Evolutionary conservation across 2,329 filamentous ascomycete species (phyloP).

Genomic region (Volutella citrinella): DNA sequence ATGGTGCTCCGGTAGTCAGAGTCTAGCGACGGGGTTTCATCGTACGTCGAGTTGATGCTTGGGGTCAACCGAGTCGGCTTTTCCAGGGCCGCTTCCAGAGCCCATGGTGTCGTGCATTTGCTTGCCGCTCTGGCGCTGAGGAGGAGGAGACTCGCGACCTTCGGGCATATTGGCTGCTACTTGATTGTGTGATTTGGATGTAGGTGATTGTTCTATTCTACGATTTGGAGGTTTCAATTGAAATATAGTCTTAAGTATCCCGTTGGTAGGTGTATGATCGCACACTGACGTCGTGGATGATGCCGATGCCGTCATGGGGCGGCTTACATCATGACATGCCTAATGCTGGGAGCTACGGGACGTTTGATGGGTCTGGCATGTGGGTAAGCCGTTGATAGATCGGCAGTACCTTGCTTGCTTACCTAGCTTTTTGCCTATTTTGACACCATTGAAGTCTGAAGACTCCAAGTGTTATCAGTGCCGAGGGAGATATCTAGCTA

Average conservation of each 20-base stretch:
- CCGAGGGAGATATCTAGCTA: too few relatives aligned
- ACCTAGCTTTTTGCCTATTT: slow-evolving; percentile 6
- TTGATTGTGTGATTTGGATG: not conserved
- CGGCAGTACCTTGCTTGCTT: too few relatives aligned
- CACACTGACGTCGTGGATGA: slow-evolving; percentile 21
- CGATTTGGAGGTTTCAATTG: too few relatives aligned
- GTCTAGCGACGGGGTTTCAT: too few relatives aligned
- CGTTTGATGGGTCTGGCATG: too few relatives aligned
- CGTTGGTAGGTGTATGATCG: slow-evolving; percentile 15
- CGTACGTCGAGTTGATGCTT: slow-evolving; percentile 52
- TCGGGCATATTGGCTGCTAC: slow-evolving; percentile 58
- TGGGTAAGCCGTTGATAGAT: too few relatives aligned
- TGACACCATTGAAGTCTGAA: too few relatives aligned
- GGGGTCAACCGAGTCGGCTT: slow-evolving; percentile 42
- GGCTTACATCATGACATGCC: slow-evolving; percentile 26
- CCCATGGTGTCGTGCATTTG: slow-evolving; percentile 60
- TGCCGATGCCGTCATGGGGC: slow-evolving; percentile 24
- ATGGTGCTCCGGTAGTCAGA: too few relatives aligned
- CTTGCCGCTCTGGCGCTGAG: slow-evolving; percentile 62
- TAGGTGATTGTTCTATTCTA: not conserved
- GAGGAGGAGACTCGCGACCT: slow-evolving; percentile 76
- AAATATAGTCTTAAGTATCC: too few relatives aligned
- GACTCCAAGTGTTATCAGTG: too few relatives aligned
- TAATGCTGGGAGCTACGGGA: slow-evolving; percentile 2
- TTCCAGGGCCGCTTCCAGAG: slow-evolving; percentile 56